Evolutionary conservation across 495 filamentous ascomycete species (phyloP).

Genomic region (Penicillium alfredii): DNA sequence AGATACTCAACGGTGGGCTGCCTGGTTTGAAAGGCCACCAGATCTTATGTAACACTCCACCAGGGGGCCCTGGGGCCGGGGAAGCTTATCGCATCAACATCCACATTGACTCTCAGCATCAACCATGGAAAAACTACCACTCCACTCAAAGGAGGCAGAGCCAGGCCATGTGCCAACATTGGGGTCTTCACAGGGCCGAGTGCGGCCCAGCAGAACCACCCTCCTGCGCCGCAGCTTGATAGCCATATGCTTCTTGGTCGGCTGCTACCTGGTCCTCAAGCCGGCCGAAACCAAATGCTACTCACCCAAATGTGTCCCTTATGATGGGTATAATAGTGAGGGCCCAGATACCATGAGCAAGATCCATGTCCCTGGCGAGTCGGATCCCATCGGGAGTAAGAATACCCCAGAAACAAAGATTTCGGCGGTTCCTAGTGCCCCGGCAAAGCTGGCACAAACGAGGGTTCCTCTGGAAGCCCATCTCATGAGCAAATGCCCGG

Average conservation of each 20-base stretch:
- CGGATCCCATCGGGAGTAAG: too few species aligned
- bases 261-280: constrained; percentile 19
- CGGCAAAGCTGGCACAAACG: constrained; percentile 6
- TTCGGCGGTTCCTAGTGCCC: too few species aligned
- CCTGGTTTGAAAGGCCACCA: too few species aligned
- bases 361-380: too few species aligned
- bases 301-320: not conserved
- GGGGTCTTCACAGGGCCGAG: too few species aligned
- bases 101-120: not conserved
- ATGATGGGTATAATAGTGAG: too few species aligned
- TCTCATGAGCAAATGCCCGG: constrained; percentile 94
- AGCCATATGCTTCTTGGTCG: constrained; percentile 12
- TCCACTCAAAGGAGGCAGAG: constrained; percentile 16
- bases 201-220: constrained; percentile 7
- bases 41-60: constrained; percentile 12
- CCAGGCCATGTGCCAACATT: too few species aligned
- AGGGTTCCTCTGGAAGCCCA: constrained; percentile 81
- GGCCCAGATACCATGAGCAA: too few species aligned
- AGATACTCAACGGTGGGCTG: too few species aligned
- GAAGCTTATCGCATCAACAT: constrained; percentile 1
- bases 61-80: too few species aligned
- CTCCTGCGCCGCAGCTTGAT: constrained; percentile 13
- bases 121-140: constrained; percentile 23
- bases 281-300: not conserved
- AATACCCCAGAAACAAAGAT: too few species aligned